phyloP scores from a whole-genome alignment of 176 grass and related monocot species.

The Zoysia pacifica region DNA sequence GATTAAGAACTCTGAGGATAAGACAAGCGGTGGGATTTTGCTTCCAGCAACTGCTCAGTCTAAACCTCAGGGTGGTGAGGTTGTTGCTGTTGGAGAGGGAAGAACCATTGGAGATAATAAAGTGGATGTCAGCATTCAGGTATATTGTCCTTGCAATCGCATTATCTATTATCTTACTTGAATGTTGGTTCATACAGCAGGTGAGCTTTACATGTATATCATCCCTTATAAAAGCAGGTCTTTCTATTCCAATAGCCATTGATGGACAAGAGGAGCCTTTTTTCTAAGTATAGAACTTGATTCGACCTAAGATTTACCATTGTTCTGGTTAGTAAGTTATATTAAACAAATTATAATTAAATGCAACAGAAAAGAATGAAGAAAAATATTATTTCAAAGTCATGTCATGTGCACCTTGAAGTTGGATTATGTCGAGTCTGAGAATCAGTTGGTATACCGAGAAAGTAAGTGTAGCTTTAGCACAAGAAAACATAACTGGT shows the following conservation, averaged over 20 bases:
- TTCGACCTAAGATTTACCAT: not conserved
- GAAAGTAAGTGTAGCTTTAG: not conserved
- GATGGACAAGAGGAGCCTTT: constrained; percentile 4
- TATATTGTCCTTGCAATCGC: constrained; percentile 37
- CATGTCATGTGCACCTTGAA: not conserved
- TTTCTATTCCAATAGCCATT: constrained; percentile 11
- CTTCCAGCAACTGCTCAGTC: constrained; percentile 63
- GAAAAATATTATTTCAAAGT: not conserved
- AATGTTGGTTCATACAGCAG: constrained; percentile 2
- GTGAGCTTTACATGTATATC: not conserved
- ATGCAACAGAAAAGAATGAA: not conserved
- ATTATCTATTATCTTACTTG: not conserved
- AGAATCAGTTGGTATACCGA: not conserved
- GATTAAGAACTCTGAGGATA: constrained; percentile 72
- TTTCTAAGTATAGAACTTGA: not conserved
- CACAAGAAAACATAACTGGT: not conserved
- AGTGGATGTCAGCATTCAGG: constrained; percentile 62
- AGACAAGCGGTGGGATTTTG: constrained; percentile 75
- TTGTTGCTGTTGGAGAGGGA: constrained; percentile 78
- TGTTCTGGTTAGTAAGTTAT: not conserved
- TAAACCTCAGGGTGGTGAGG: constrained; percentile 75
- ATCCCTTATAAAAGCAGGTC: not conserved
- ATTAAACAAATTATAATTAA: not conserved
- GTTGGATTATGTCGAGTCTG: not conserved
- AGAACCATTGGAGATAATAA: constrained; percentile 60